Conservation (phyloP, 257 asterid genomes). For the Solanum pinnatisectum region DNA sequence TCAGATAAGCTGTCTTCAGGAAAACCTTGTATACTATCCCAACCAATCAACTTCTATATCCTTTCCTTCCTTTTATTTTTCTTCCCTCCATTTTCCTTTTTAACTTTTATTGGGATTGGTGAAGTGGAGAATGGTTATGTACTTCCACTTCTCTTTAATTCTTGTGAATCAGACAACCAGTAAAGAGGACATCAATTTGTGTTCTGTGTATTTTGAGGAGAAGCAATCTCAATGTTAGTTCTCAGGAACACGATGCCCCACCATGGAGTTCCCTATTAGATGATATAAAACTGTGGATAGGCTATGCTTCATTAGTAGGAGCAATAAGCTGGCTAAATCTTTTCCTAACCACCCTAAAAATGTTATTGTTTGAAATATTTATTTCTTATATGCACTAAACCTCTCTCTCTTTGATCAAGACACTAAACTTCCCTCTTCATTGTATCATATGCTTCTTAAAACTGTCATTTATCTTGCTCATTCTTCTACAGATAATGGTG, state of each 20-base stretch:
- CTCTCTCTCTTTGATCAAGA: not conserved
- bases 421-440: not conserved
- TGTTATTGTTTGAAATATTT: not conserved
- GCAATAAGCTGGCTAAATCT: not conserved
- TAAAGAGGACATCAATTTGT: not conserved
- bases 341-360: not conserved
- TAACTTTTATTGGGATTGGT: not conserved
- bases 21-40: not conserved
- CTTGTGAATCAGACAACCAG: not conserved
- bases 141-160: not conserved
- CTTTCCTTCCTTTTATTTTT: not conserved
- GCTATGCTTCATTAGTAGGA: not conserved
- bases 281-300: not conserved
- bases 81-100: not conserved
- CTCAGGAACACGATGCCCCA: not conserved
- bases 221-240: not conserved
- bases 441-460: not conserved
- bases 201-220: not conserved
- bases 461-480: not conserved
- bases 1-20: not conserved
- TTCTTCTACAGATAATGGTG: slow-evolving; percentile 63
- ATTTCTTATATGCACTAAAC: not conserved
- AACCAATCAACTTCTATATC: not conserved
- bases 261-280: not conserved
- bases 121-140: not conserved